phyloP scores from a whole-genome alignment of 2,329 filamentous ascomycete species.

The Chrysosporium keratinophilum region DNA sequence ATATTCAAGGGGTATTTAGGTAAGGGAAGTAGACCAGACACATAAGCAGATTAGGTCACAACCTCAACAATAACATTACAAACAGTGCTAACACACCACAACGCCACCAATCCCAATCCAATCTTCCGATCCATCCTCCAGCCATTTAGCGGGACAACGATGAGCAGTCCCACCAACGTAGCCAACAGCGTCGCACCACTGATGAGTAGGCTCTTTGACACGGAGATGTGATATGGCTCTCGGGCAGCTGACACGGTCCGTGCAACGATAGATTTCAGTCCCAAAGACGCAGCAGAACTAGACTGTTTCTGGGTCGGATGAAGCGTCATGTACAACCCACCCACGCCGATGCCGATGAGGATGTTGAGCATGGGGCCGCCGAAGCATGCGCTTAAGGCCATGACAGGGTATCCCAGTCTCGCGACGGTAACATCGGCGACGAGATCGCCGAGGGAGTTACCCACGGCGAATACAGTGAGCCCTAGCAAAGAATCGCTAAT shows the following conservation, averaged over 20 bases:
- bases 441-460: slow-evolving; percentile 87
- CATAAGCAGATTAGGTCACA: neutral
- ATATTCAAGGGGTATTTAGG: neutral
- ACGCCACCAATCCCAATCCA: slow-evolving; percentile 64
- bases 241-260: slow-evolving; percentile 5
- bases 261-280: slow-evolving; percentile 9
- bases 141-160: slow-evolving; percentile 71
- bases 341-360: slow-evolving; percentile 82
- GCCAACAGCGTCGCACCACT: slow-evolving; percentile 73
- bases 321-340: slow-evolving; percentile 78
- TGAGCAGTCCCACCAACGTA: slow-evolving; percentile 66
- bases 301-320: slow-evolving; percentile 66
- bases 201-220: slow-evolving; percentile 75
- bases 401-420: slow-evolving; percentile 85
- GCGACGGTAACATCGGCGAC: slow-evolving; percentile 93
- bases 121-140: slow-evolving; percentile 79
- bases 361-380: slow-evolving; percentile 99
- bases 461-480: slow-evolving; percentile 89
- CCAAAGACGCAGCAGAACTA: slow-evolving; percentile 41
- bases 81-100: slow-evolving; percentile 73
- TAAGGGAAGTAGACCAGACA: neutral
- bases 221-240: slow-evolving; percentile 66
- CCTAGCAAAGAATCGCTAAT: slow-evolving; percentile 94
- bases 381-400: slow-evolving; percentile 90
- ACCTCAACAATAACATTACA: slow-evolving; percentile 75